Percentiles rank a stretch among this genome's conserved stretches.
These are phyloP conservation scores for Ophiocordyceps camponoti-saundersi DNA, from an alignment of 2,329 filamentous ascomycete species.

Conservation along the genomic window DNA sequence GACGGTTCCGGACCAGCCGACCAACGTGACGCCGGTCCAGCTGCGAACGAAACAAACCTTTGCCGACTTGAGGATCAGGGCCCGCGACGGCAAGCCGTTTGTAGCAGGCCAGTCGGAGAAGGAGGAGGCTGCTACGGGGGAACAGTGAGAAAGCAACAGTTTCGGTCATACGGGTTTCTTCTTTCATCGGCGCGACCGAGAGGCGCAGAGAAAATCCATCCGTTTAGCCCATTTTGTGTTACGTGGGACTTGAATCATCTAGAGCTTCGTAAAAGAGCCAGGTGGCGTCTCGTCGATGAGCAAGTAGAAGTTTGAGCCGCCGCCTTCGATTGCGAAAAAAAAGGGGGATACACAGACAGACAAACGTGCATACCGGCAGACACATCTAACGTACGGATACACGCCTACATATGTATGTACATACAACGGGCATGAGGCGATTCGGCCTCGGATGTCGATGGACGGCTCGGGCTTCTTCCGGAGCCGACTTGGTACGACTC, in stretches of 20 bases:
- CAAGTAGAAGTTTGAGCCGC: too few species aligned
- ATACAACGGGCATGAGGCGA: too few species aligned
- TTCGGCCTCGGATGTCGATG: slow-evolving; percentile 3
- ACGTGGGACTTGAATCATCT: too few species aligned
- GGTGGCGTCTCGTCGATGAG: too few species aligned
- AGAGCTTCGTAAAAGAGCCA: too few species aligned
- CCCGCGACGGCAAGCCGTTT: slow-evolving; percentile 26
- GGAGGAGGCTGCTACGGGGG: slow-evolving; percentile 3
- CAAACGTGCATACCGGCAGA: too few species aligned
- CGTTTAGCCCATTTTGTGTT: too few species aligned
- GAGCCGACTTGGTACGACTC: too few species aligned
- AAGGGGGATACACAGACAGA: too few species aligned
- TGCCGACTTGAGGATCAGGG: slow-evolving; percentile 31
- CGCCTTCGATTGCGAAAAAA: too few species aligned
- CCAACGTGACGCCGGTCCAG: slow-evolving; percentile 55
- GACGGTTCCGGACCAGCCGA: slow-evolving; percentile 56
- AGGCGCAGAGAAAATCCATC: neutral
- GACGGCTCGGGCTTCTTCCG: slow-evolving; percentile 5
- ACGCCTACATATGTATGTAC: too few species aligned
- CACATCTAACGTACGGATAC: too few species aligned
- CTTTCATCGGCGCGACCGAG: neutral
- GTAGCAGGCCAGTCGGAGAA: slow-evolving; percentile 13
- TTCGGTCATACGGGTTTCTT: neutral
- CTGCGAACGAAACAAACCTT: slow-evolving; percentile 49
- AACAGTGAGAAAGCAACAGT: neutral